A percentile compares a stretch with the other conserved stretches of the same genome.
Conservation (phyloP, 2,329 filamentous ascomycete species). For the Exophiala calicioides region DNA sequence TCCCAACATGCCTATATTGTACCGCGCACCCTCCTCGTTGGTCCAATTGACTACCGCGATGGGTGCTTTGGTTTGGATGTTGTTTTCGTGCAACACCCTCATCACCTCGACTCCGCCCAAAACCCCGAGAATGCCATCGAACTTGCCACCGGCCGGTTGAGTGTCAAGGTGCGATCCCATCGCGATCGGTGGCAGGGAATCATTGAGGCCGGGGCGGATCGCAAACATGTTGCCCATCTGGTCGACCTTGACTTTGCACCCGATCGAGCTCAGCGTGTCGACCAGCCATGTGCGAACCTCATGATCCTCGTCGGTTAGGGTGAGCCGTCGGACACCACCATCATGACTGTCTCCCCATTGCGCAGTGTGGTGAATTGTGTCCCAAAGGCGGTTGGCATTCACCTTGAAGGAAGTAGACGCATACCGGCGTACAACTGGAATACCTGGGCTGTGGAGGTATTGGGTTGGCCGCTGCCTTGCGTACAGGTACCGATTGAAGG, state of each 20-base stretch:
- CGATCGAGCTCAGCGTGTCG: slow-evolving; percentile 60
- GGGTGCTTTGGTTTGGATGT: slow-evolving; percentile 67
- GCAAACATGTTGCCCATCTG: slow-evolving; percentile 81
- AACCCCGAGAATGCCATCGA: slow-evolving; percentile 76
- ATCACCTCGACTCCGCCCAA: slow-evolving; percentile 72
- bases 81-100: slow-evolving; percentile 65
- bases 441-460: too few species aligned
- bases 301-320: slow-evolving; percentile 71
- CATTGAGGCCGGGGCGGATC: slow-evolving; percentile 61
- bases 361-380: slow-evolving; percentile 7
- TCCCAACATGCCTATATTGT: slow-evolving; percentile 71
- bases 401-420: too few species aligned
- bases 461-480: too few species aligned
- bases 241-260: slow-evolving; percentile 69
- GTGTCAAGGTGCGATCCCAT: slow-evolving; percentile 68
- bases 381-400: too few species aligned
- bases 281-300: slow-evolving; percentile 74
- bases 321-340: slow-evolving; percentile 55
- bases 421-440: too few species aligned
- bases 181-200: slow-evolving; percentile 63
- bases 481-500: too few species aligned
- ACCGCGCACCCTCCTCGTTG: slow-evolving; percentile 78
- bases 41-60: slow-evolving; percentile 79
- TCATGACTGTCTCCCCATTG: slow-evolving; percentile 9
- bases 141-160: slow-evolving; percentile 58